Conservation (phyloP, 176 grass and related monocot genomes). For the Chloris gayana region DNA sequence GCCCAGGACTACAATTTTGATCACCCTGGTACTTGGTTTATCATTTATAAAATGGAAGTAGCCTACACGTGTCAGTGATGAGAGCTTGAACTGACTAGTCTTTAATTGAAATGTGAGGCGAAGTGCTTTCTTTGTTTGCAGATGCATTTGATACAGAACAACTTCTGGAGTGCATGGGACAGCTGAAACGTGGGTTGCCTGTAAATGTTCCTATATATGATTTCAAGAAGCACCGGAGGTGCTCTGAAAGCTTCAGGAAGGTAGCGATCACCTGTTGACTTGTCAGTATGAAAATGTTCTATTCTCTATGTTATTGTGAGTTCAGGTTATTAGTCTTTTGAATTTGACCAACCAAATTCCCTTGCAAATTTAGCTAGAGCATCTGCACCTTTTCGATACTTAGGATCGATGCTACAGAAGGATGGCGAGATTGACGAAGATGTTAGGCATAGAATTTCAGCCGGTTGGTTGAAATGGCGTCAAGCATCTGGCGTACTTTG, state of each 20-base stretch:
- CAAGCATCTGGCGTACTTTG: too few relatives aligned
- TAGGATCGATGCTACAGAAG: too few relatives aligned
- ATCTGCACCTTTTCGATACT: background rate
- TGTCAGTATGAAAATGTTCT: background rate
- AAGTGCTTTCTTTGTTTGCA: constrained; percentile 42
- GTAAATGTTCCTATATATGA: constrained; percentile 99
- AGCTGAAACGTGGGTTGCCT: constrained; percentile 75
- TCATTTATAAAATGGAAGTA: constrained; percentile 38
- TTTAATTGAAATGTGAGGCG: constrained; percentile 21
- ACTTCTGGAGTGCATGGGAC: constrained; percentile 89
- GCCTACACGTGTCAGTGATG: constrained; percentile 8
- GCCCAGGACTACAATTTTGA: constrained; percentile 98
- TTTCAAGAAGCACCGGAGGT: constrained; percentile 90
- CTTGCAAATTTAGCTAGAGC: background rate
- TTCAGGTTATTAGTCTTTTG: constrained; percentile 6
- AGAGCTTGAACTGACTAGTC: background rate
- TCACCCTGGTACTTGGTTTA: constrained; percentile 80
- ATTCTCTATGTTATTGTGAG: background rate
- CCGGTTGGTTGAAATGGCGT: too few relatives aligned
- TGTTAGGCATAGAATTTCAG: too few relatives aligned
- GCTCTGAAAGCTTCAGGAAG: constrained; percentile 87
- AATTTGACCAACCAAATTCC: background rate
- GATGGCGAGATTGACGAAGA: too few relatives aligned
- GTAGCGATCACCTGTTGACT: constrained; percentile 45
- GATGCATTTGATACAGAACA: constrained; percentile 98